Percentiles rank a stretch among this genome's conserved stretches.
phyloP scores from a whole-genome alignment of 345 rosid species.

The Citrus glauca region DNA sequence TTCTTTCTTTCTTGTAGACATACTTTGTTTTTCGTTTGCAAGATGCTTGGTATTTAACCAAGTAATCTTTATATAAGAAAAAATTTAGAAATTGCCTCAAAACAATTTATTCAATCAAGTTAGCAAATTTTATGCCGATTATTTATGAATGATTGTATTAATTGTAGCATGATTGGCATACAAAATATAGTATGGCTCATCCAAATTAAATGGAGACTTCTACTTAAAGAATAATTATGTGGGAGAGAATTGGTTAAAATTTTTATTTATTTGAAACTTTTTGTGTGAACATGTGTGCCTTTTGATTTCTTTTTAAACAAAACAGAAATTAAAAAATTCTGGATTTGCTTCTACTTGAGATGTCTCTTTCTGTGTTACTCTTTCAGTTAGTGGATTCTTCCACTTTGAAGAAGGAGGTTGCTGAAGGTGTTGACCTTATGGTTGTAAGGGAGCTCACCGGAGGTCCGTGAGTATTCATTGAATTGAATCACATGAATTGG shows the following conservation, averaged over 20 bases:
- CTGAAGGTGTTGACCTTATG: slow-evolving; percentile 95
- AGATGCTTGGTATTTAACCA: not conserved
- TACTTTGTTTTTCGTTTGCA: not conserved
- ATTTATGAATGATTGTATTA: not conserved
- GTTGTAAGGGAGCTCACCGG: slow-evolving; percentile 99
- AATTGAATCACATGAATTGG: not conserved
- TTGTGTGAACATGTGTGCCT: not conserved
- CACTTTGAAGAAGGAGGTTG: slow-evolving; percentile 90
- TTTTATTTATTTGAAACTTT: not conserved
- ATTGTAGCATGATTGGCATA: not conserved
- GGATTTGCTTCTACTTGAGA: not conserved
- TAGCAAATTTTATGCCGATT: not conserved
- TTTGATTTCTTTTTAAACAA: not conserved
- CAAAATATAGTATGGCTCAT: not conserved
- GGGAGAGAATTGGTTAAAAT: not conserved
- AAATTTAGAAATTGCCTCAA: not conserved
- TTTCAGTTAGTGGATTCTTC: slow-evolving; percentile 88
- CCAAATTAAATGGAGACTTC: not conserved
- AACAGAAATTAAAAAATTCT: not conserved
- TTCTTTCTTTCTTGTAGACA: not conserved
- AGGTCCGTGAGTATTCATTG: slow-evolving; percentile 41
- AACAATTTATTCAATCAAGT: not conserved
- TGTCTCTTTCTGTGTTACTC: not conserved
- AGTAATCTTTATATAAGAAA: not conserved
- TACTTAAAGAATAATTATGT: not conserved